Evolutionary conservation across 768 basidiomycete species (phyloP), one percentile per base, ranked within the genome.

Genomic region (Leucocoprinus birnbaumii): DNA sequence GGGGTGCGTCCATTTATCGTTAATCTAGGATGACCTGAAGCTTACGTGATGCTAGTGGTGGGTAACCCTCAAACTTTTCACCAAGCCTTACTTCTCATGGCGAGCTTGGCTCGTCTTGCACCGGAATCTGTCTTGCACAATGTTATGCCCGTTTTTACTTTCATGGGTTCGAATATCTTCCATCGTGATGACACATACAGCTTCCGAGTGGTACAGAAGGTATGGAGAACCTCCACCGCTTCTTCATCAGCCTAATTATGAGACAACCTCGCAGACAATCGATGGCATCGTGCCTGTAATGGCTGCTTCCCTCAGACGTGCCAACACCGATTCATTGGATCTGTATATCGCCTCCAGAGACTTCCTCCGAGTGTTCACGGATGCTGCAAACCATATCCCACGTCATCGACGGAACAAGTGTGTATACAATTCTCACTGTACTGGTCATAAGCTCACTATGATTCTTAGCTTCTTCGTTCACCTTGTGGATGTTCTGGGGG

Each of bases 131-230:
- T 96, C 26, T 76, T 98, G 11, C 92, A 91, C 64, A 94, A 96
- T 61, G 81, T 98, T 48, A 97, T 99, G 92, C 96, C 97, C 3
- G 86, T 99, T 43, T 98, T 99, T 75, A 98, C 95, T 0, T 98
- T 98, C 73, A 98, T 98, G 93, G 96, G 97, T 18, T 92, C 95
- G n/a, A 95, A 93, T 58, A 87, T 98, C 16, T 91, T 98, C 75
- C 96, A 97, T 65, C 82, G 94, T 45, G 97, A 99, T 61, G 97
- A 99, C 66, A 83, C 89, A 0, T 95, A 96, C 71, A 95, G 91
- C 65, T 96, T 97, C 76, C 84, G 85, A 35, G 94, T 98, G 8
- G 91, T 98, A 2, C 94, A 98, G 67, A 90, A 89, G 78, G 94
- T 92, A 51, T 42, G 72, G 47, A 2, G 21, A 41, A 10, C 4